Percentiles rank a stretch among this genome's conserved stretches.
Conservation (phyloP, 306 rosid genomes). For the Castanea crenata region DNA sequence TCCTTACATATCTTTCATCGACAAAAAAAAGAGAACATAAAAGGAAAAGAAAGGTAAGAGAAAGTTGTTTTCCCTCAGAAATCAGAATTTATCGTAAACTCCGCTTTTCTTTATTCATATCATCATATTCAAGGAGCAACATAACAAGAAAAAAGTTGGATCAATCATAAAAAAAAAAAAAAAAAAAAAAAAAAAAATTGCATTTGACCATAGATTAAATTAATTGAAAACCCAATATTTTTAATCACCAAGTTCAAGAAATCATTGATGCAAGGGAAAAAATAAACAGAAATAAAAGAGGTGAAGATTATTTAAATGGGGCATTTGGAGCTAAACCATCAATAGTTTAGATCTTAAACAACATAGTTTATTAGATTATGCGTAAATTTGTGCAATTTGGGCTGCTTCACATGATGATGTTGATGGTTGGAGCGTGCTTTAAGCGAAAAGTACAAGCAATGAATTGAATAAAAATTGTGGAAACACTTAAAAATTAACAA, state of each 20-base stretch:
- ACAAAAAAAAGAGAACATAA: not conserved
- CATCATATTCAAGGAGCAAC: conserved; percentile 23
- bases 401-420: not conserved
- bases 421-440: not conserved
- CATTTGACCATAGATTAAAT: conserved; percentile 10
- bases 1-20: conserved; percentile 14
- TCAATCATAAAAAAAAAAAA: not conserved
- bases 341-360: not conserved
- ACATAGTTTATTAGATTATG: not conserved
- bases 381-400: not conserved
- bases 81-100: conserved; percentile 23
- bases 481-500: not conserved
- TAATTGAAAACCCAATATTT: conserved; percentile 4
- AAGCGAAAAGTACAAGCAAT: not conserved
- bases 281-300: not conserved
- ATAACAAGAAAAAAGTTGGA: conserved; percentile 12
- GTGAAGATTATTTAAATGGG: not conserved
- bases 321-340: too few species aligned
- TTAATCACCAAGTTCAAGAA: not conserved
- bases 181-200: not conserved
- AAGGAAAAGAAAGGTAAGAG: too few species aligned
- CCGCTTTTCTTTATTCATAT: conserved; percentile 18
- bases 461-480: not conserved
- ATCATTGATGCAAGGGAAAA: not conserved
- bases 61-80: conserved; percentile 11